These are phyloP conservation scores for Termitomyces sp. DNA, from an alignment of 768 basidiomycete species.

Conservation along the genomic window DNA sequence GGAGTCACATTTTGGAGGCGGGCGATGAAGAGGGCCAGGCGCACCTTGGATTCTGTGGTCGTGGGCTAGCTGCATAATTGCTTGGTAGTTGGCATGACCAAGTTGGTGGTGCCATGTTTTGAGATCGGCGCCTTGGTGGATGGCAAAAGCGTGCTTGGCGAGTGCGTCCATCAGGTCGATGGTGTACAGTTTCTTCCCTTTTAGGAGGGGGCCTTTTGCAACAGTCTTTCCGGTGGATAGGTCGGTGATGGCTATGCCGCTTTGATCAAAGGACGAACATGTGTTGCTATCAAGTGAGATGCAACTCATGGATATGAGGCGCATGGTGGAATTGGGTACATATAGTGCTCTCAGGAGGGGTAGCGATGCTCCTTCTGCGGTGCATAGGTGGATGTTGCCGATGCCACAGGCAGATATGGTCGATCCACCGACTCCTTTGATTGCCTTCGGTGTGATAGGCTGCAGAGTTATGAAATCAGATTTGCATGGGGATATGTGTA, in stretches of 20 bases:
- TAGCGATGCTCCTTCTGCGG: background rate
- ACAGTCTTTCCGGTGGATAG: no score
- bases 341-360: background rate
- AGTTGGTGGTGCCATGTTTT: background rate
- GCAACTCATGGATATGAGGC: background rate
- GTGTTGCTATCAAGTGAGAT: background rate
- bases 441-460: no score
- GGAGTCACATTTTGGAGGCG: background rate
- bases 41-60: background rate
- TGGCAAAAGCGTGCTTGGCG: accelerated
- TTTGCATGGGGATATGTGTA: no score
- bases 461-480: no score
- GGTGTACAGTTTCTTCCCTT: no score
- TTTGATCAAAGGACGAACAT: background rate
- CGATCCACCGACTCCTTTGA: no score
- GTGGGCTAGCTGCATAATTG: background rate
- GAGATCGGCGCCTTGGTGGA: background rate
- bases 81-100: background rate
- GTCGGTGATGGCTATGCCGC: no score
- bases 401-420: background rate
- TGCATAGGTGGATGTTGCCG: background rate
- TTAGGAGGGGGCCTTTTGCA: no score
- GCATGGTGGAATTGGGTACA: background rate
- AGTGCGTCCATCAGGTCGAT: background rate
- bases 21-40: no score